Base-by-base conservation (phyloP, 2,329 filamentous ascomycete genomes). In the Alternaria atra region DNA sequence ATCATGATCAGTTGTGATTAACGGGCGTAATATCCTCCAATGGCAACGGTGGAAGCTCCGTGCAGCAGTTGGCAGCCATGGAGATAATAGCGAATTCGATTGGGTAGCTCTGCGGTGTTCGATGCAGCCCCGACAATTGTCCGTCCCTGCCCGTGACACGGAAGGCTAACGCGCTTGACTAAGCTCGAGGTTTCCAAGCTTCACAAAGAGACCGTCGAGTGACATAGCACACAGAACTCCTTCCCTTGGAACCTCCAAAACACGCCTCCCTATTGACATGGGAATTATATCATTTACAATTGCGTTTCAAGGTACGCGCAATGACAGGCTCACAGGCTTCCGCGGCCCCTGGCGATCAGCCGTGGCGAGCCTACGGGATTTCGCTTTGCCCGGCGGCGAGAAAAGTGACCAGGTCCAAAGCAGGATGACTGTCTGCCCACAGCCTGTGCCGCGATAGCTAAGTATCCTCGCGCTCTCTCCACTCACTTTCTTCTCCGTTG, bases 281-380 rank as follows among this genome's bases (percentile, higher is more conserved):
- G 32, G 15, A 43, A 52, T 42, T 47, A 55, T 61, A 27, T 30
- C 20, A 29, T 58, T 32, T 20, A 39, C n/a, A 34, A 40, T 25
- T 34, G 47, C 51, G n/a, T 47, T 40, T 40, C 17, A 17, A 32
- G 20, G 37, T 35, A 44, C 29, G 32, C 34, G 20, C 46, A 32
- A 60, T 64, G 62, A 60, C 52, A 63, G 63, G 58, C 58, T 61
- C 34, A 29, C 52, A 43, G 54, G 42, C 42, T 47, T 54, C 50
- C 25, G 48, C 51, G 43, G 53, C 64, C 64, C 66, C 65, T 69
- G 64, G 63, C 61, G 54, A 63, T 66, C 61, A 37, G 56, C 40
- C 37, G 52, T 52, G 63, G 50, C 53, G 57, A 58, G 43, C 56
- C 58, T 51, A 58, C 37, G 44, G 37, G 9, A 40, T 56, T 47